phyloP scores from a whole-genome alignment of 164 flowering plant genomes.

The Paratinospora sagittata region DNA sequence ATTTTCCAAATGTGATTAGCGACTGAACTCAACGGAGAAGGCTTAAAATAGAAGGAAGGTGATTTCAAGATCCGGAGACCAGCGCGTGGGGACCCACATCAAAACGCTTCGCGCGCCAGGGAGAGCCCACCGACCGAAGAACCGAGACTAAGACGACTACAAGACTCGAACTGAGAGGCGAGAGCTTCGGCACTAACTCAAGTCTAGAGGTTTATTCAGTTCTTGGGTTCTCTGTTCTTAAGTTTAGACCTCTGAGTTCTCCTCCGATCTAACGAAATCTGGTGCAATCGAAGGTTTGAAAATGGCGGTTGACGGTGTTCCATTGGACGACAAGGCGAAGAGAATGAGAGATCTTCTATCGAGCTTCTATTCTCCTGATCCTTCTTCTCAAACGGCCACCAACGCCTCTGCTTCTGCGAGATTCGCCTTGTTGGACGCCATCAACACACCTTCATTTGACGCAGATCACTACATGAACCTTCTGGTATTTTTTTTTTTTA shows the following conservation, averaged over 20 bases:
- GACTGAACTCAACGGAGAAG: too few species aligned
- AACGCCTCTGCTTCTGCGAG: slow-evolving; percentile 29
- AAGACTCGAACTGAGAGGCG: background rate
- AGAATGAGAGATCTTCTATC: slow-evolving; percentile 93
- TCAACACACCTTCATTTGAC: slow-evolving; percentile 77
- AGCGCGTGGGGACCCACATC: too few species aligned
- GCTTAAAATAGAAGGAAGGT: too few species aligned
- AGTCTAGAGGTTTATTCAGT: background rate
- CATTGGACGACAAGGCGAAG: slow-evolving; percentile 90
- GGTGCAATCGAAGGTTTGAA: background rate
- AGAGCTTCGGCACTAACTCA: background rate
- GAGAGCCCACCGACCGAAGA: too few species aligned
- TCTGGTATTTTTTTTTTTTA: slow-evolving; percentile 35
- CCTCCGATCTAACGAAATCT: background rate
- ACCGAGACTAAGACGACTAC: background rate
- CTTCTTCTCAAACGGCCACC: slow-evolving; percentile 42
- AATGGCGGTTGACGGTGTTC: slow-evolving; percentile 60
- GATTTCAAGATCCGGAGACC: too few species aligned
- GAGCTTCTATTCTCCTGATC: slow-evolving; percentile 92
- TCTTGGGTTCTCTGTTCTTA: background rate
- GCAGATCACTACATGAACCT: slow-evolving; percentile 89
- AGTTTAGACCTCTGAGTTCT: background rate
- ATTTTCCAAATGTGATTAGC: too few species aligned
- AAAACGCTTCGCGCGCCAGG: too few species aligned
- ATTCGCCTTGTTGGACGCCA: slow-evolving; percentile 55